These are phyloP conservation scores for Monilinia fructicola DNA, from an alignment of 2,329 filamentous ascomycete genomes.

Conservation along the genomic window DNA sequence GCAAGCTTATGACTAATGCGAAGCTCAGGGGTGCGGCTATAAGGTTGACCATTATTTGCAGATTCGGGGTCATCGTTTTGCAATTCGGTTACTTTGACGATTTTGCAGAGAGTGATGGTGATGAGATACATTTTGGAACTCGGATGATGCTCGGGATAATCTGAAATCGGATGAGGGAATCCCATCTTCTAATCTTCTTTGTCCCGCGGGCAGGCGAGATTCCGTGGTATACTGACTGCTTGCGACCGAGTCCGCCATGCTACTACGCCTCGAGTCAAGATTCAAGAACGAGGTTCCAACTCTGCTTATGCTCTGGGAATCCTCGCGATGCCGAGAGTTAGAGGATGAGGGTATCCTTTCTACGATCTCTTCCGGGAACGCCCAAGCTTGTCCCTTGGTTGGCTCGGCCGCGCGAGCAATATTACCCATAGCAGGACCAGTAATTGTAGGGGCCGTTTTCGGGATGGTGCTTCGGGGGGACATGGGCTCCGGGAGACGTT, in stretches of 20 bases:
- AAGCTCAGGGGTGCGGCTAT: conserved; percentile 78
- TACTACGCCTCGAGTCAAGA: conserved; percentile 67
- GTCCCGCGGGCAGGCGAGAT: conserved; percentile 68
- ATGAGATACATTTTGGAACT: conserved; percentile 47
- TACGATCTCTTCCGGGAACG: conserved; percentile 73
- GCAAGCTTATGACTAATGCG: conserved; percentile 83
- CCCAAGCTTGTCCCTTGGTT: conserved; percentile 81
- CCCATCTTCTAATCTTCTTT: conserved; percentile 69
- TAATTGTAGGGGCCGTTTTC: conserved; percentile 73
- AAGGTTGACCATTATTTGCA: conserved; percentile 64
- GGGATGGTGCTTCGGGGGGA: conserved; percentile 42
- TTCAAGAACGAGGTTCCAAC: conserved; percentile 42
- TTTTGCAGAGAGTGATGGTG: conserved; percentile 79
- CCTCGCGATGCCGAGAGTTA: conserved; percentile 50
- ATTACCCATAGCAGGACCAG: conserved; percentile 63
- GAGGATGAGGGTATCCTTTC: conserved; percentile 50
- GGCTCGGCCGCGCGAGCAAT: conserved; percentile 73
- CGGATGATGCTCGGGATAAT: conserved; percentile 51
- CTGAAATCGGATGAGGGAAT: conserved; percentile 43
- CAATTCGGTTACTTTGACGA: conserved; percentile 65
- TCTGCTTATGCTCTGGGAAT: conserved; percentile 37
- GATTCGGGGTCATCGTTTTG: conserved; percentile 58
- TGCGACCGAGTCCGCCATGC: conserved; percentile 72
- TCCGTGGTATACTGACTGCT: conserved; percentile 78
- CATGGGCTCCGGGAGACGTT: conserved; percentile 45